Conservation (phyloP, 2,329 filamentous ascomycete species). For the Botrytis tulipae region DNA sequence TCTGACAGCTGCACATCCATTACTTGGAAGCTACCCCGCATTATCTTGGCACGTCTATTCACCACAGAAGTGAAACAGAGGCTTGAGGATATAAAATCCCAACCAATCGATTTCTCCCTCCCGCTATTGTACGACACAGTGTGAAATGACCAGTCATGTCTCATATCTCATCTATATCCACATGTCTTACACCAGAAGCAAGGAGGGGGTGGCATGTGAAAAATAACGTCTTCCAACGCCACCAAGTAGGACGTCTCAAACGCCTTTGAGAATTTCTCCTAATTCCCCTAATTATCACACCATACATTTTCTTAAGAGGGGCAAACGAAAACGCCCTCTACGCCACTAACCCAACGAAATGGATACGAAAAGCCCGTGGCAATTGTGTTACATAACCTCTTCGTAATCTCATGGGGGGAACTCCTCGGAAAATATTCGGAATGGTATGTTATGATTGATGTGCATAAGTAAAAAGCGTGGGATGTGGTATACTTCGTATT, state of each 20-base stretch:
- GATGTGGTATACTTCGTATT: neutral
- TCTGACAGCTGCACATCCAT: neutral
- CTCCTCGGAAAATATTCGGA: neutral
- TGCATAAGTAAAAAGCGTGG: neutral
- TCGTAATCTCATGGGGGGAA: neutral
- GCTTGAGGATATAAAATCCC: neutral
- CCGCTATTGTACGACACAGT: neutral
- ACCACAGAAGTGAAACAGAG: constrained; percentile 4
- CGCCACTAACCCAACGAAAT: constrained; percentile 2
- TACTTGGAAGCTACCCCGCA: constrained; percentile 7
- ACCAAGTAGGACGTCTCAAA: neutral
- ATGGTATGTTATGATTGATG: neutral
- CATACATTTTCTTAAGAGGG: neutral
- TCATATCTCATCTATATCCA: constrained; percentile 2
- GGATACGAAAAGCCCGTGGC: neutral
- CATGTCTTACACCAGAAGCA: neutral
- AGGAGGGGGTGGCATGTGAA: neutral
- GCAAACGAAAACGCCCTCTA: neutral
- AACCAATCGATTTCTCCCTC: neutral
- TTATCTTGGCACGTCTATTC: neutral
- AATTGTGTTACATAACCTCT: neutral
- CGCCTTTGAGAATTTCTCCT: neutral
- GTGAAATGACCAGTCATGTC: neutral
- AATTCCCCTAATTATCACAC: neutral
- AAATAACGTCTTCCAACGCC: neutral